Base-by-base conservation (phyloP, 768 basidiomycete species). In the Thelephora aurantiotincta region DNA sequence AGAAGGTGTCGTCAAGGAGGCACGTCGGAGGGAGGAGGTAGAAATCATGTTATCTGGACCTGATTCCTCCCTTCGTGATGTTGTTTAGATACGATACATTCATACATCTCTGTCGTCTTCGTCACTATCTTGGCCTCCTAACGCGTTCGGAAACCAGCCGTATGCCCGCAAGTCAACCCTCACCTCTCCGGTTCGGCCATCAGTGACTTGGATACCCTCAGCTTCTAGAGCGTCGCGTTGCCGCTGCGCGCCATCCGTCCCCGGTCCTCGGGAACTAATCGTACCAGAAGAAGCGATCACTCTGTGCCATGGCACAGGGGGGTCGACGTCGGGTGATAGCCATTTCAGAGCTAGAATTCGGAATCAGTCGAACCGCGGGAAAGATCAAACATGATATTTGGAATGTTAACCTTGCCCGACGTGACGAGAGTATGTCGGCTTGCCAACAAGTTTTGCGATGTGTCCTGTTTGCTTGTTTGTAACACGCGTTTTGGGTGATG, bases 181-280 rank as follows among this genome's bases (percentile, higher is more conserved):
- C 56, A 75, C 61, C 43, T 73, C 78, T 23, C 74, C 82, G 11
- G 67, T 71, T 53, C 72, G 67, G 16, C 76, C 71, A 2, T 62
- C 65, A 2, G 58, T 69, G 16, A 93, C 88, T 45, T 85, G 77
- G n/a, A 93, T 74, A 3, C 85, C 88, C 60, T 93, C 91, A 0
- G 75, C 79, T 49, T 80, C 75, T 12, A 96, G 71, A 2, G 72
- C 78, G n/a, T 82, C 78, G 14, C 77, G 68, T 58, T 96, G 91
- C 1, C 77, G 66, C 41, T 73, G 73, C 0, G 89, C 89, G 2
- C 88, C 89, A 35, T 74, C 66, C 2, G 91, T 91, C 2, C 80
- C 83, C 3, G 90, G 87, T 0, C 85, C 89, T 38, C 91, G 73
- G 6, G 87, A 90, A 1, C 88, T 88, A 53, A 87, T 83, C 1